Evolutionary conservation across 2,329 filamentous ascomycete genomes (phyloP).

Genomic region (Calonectria ilicicola): DNA sequence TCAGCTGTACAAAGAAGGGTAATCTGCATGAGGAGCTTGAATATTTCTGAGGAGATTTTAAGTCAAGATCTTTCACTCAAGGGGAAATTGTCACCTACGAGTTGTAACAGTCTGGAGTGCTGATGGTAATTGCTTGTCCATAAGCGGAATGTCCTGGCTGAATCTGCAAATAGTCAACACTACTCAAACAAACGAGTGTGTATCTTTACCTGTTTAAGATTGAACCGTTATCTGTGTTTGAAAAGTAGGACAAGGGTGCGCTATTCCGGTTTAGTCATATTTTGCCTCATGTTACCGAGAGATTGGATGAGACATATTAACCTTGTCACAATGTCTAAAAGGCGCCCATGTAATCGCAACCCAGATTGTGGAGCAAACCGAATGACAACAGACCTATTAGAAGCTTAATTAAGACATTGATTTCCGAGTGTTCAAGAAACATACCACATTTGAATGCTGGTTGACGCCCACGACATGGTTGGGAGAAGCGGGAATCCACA

Average conservation of each 20-base stretch:
- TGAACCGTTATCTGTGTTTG: background rate
- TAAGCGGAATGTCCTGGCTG: background rate
- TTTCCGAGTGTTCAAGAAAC: background rate
- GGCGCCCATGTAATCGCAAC: background rate
- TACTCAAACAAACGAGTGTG: rapidly evolving
- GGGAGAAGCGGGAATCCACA: background rate
- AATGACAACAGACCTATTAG: background rate
- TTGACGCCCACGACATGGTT: background rate
- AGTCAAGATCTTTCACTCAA: background rate
- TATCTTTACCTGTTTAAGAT: background rate
- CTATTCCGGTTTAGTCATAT: background rate
- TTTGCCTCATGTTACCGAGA: too few relatives aligned
- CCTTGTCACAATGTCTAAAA: background rate
- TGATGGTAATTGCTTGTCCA: background rate
- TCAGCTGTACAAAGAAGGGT: background rate
- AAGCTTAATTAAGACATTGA: background rate
- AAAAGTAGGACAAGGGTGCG: background rate
- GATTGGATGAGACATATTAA: background rate
- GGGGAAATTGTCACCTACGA: background rate
- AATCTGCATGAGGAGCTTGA: background rate
- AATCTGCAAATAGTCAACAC: background rate
- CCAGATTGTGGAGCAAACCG: background rate
- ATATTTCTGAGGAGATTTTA: background rate
- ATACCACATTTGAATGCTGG: background rate
- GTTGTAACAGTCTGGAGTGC: background rate